Evolutionary conservation across 1,284 basidiomycete genomes (phyloP), one percentile per base, ranked within the genome.

Genomic region (Heterobasidion irregulare): DNA sequence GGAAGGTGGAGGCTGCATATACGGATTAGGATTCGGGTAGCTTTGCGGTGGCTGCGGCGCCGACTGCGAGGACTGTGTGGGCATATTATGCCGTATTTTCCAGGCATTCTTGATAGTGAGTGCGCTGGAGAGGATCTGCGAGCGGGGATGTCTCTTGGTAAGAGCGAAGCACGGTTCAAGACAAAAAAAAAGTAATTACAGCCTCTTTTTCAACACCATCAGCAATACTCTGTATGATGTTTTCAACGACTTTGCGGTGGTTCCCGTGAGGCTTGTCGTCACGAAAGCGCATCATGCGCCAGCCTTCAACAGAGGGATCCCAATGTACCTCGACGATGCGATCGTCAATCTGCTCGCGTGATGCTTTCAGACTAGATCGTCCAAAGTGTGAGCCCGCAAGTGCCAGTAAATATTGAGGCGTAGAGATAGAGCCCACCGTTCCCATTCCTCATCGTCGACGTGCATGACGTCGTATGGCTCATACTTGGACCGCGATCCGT

Each of bases 261-360:
- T 98, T 98, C 34, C 90, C 94, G 61, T 93, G 73, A 3, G 82
- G 87, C 68, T 98, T 98, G 71, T 98, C 94, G 65, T 95, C 84
- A 62, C 95, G 74, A 68, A 95, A 94, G 44, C 95, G 83, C 81
- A 97, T 84, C 79, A 93, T 85, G 54, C 83, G 83, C 94, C 94
- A 98, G 52, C 78, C 79, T 46, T 80, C 78, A 15, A 71, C 61
- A 7, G 69, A 66, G 8, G 76, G 59, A 63, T 96, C 89, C 96
- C 97, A 99, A 56, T 84, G 83, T 19, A 95, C 94, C 68, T 99
- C 97, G 33, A 98, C 89, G 51, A 99, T 82, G 8, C 95, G 82
- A 66, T 98, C 94, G 66, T 99, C 94, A 58, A 87, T 78, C 68
- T 99, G 94, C 65, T 95, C 89, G 5, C 86, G 86, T 0, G 83